Evolutionary conservation across 257 asterid species (phyloP).

Genomic region (Nyctanthes arbortristis): DNA sequence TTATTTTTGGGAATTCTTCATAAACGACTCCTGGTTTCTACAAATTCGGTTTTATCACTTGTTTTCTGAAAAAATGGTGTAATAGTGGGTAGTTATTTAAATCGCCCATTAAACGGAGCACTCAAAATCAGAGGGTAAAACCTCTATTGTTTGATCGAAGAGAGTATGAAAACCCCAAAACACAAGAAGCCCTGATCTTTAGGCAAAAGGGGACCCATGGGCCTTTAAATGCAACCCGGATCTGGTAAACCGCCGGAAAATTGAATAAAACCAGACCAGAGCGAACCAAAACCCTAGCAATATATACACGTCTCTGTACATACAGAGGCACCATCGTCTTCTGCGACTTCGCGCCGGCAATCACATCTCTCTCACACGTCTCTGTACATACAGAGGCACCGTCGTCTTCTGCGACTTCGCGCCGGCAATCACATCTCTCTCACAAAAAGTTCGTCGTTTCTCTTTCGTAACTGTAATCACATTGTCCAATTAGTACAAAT

Average conservation of each 20-base stretch:
- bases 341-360: slow-evolving; percentile 7
- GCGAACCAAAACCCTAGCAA: slow-evolving; percentile 25
- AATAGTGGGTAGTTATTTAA: too few relatives aligned
- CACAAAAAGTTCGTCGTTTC: slow-evolving; percentile 2
- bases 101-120: too few relatives aligned
- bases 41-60: too few relatives aligned
- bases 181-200: too few relatives aligned
- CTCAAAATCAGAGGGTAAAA: too few relatives aligned
- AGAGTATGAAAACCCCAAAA: too few relatives aligned
- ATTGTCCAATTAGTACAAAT: background rate
- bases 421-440: slow-evolving; percentile 1
- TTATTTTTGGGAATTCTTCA: too few relatives aligned
- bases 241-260: background rate
- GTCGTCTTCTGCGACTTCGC: slow-evolving; percentile 10
- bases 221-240: background rate
- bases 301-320: background rate
- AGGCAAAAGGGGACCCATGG: too few relatives aligned
- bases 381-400: too few relatives aligned
- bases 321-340: background rate
- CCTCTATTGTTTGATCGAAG: too few relatives aligned
- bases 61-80: too few relatives aligned
- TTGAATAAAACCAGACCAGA: background rate
- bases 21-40: too few relatives aligned
- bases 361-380: background rate
- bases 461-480: background rate